Evolutionary conservation across 2,329 filamentous ascomycete species (phyloP), one percentile per base, ranked within the genome.

Genomic region (Botryotinia narcissicola): DNA sequence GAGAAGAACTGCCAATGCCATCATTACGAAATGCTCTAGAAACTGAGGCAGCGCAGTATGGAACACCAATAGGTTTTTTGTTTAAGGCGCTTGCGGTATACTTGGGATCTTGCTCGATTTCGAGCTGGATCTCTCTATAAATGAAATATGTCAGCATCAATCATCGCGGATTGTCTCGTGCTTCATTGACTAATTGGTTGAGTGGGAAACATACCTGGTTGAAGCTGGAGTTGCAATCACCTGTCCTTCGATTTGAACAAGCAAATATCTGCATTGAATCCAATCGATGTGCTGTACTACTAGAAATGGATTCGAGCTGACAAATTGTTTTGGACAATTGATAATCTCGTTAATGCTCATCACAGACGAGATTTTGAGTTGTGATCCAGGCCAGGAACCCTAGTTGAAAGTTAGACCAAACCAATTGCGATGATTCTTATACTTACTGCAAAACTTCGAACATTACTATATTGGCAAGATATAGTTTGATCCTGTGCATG

Each of bases 251-350:
- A 74, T 67, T 73, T 78, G 75, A n/a, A 93, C 89, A 77, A 97
- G 93, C 2, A 98, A 85, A 81, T 97, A 97, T 61, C 94, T 88
- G 40, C 93, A 94, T 79, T 97, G 94, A 74, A 97, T 94, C 95
- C 95, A 98, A 78, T 97, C 91, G 16, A 92, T 83, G 62, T 94
- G 85, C 40, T 87, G 81, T 1, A 97, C 90, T 14, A 97, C 95
- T 64, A 93, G 90, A 82, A 90, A 89, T 0, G 91, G 91, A 0
- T 0, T 76, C 0, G 14, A 78, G 75, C 84, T 86, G 8, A 86
- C 81, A 78, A 93, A 97, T 62, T 91, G 79, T 0, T 81, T 69
- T 0, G 93, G 90, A 0, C 86, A 85, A 79, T 97, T 97, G 78
- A 97, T 89, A 62, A 98, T 90, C 80, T 98, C 95, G 78, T 95